These are phyloP conservation scores for Debaryomyces fabryi DNA, from an alignment of 1,139 yeast genomes.

Conservation along the genomic window DNA sequence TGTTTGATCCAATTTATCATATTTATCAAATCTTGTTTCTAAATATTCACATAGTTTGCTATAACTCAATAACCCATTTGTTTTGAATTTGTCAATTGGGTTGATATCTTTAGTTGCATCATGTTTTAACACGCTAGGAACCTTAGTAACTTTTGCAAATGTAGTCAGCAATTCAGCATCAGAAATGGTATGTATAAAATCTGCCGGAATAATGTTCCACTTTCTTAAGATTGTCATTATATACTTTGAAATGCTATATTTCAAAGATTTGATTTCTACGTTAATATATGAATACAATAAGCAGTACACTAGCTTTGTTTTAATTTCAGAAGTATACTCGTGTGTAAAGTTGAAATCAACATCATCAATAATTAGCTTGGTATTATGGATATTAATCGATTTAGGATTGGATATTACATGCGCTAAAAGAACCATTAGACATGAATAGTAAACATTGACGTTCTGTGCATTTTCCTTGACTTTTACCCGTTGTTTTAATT, in stretches of 20 bases:
- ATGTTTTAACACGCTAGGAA: not conserved
- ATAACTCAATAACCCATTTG: constrained; percentile 24
- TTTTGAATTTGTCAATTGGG: constrained; percentile 20
- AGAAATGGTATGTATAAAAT: not conserved
- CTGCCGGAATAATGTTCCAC: not conserved
- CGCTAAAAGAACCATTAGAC: constrained; percentile 17
- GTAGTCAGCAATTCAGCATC: not conserved
- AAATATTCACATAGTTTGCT: constrained; percentile 27
- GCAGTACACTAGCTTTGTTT: constrained; percentile 5
- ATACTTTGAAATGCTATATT: constrained; percentile 8
- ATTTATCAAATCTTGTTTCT: constrained; percentile 17
- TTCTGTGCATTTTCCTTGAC: constrained; percentile 3
- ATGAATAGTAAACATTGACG: constrained; percentile 18
- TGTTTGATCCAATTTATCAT: constrained; percentile 4
- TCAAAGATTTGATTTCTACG: not conserved
- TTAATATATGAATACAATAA: constrained; percentile 6
- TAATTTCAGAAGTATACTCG: constrained; percentile 7
- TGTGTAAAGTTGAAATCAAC: constrained; percentile 6
- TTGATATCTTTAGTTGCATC: not conserved
- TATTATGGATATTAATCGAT: constrained; percentile 14
- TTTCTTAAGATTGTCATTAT: constrained; percentile 1
- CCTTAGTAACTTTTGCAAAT: not conserved
- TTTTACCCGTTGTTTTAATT: not conserved
- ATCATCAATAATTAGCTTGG: constrained; percentile 18
- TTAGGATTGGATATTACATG: constrained; percentile 9